phyloP scores from a whole-genome alignment of 441 rosid genomes.

The Euphorbia schlechtendalii region DNA sequence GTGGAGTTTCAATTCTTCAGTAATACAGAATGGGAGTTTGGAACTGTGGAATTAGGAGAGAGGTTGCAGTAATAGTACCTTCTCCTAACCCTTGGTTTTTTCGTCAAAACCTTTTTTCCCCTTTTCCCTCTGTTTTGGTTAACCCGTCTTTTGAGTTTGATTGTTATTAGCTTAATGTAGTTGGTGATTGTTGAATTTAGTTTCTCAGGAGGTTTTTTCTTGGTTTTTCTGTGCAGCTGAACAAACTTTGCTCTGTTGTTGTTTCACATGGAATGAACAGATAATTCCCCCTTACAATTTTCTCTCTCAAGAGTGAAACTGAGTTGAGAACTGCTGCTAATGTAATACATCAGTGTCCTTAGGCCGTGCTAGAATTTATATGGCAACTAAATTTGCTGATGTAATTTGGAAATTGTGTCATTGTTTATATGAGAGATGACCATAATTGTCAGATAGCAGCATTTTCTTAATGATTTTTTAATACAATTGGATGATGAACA shows the following conservation, averaged over 20 bases:
- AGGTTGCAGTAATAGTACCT: background rate
- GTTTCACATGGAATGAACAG: background rate
- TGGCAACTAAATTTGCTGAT: background rate
- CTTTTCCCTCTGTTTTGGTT: background rate
- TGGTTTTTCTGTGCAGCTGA: background rate
- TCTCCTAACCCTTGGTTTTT: background rate
- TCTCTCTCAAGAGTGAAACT: background rate
- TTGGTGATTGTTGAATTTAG: background rate
- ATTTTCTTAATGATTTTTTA: background rate
- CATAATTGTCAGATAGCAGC: too few relatives aligned
- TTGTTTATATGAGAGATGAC: background rate
- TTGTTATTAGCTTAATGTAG: background rate
- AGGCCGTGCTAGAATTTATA: background rate
- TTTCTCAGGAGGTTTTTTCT: background rate
- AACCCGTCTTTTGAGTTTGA: background rate
- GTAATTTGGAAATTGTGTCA: background rate
- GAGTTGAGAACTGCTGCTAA: background rate
- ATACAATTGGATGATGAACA: background rate
- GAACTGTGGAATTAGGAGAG: background rate
- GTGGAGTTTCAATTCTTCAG: slow-evolving; percentile 1
- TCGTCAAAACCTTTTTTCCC: background rate
- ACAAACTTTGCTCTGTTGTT: background rate
- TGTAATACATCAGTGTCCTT: background rate
- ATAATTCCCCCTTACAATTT: background rate
- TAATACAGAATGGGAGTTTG: background rate